Percentiles rank a stretch among this genome's conserved stretches.
Conservation (phyloP, 2,329 filamentous ascomycete genomes). For the Incumbomyces lentus region DNA sequence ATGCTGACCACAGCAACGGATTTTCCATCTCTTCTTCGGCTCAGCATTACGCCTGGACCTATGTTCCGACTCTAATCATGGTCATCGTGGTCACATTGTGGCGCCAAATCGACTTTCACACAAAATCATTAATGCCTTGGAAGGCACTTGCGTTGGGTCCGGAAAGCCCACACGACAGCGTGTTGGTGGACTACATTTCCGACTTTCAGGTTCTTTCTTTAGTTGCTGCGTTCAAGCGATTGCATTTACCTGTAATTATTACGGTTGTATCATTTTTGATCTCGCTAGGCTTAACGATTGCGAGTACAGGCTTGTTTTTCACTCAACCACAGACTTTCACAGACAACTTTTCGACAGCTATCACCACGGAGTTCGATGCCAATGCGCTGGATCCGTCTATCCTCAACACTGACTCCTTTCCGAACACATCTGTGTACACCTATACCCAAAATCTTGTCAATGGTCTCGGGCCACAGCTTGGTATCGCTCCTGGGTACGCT, state of each 20-base stretch:
- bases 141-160: constrained; percentile 23
- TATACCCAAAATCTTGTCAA: constrained; percentile 16
- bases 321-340: constrained; percentile 19
- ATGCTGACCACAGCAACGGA: constrained; percentile 11
- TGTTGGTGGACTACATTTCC: constrained; percentile 27
- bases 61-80: constrained; percentile 22
- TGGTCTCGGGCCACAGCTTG: constrained; percentile 14
- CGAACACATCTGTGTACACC: constrained; percentile 16
- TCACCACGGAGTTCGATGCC: constrained; percentile 10
- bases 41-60: constrained; percentile 19
- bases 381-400: constrained; percentile 10
- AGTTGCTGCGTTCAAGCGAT: constrained; percentile 23
- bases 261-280: constrained; percentile 23
- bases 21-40: constrained; percentile 11
- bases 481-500: constrained; percentile 15
- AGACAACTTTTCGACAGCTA: constrained; percentile 8
- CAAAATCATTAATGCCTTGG: constrained; percentile 26
- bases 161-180: constrained; percentile 19
- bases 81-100: constrained; percentile 24
- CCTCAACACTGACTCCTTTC: constrained; percentile 1
- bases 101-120: constrained; percentile 26
- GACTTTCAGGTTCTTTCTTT: constrained; percentile 22
- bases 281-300: constrained; percentile 22
- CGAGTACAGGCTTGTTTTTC: constrained; percentile 24
- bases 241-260: constrained; percentile 25